Conservation (phyloP, 164 flowering plant genomes). For the Saururus chinensis region DNA sequence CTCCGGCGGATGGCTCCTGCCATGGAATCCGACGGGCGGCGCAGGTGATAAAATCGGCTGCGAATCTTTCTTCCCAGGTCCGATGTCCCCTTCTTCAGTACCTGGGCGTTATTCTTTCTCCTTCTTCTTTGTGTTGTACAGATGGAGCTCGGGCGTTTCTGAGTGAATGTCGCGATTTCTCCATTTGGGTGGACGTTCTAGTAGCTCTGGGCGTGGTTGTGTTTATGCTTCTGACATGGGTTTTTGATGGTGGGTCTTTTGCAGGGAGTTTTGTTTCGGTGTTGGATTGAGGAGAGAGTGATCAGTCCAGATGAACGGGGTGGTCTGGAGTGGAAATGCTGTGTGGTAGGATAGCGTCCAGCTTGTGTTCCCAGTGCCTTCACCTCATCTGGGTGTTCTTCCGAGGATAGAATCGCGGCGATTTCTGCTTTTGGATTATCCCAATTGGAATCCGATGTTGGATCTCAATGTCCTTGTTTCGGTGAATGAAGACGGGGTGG, state of each 20-base stretch:
- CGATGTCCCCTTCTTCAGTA: not conserved
- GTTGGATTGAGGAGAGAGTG: too few species aligned
- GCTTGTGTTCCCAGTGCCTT: slow-evolving; percentile 1
- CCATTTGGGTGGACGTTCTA: too few species aligned
- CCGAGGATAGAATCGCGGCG: not conserved
- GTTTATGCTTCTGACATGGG: too few species aligned
- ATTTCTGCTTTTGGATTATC: not conserved
- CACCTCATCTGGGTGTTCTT: slow-evolving; percentile 2
- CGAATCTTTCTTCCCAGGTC: not conserved
- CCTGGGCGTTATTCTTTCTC: not conserved
- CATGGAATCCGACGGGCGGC: not conserved
- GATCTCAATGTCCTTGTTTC: slow-evolving; percentile 28
- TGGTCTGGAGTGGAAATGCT: slow-evolving; percentile 2
- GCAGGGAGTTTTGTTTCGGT: too few species aligned
- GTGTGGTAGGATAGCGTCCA: slow-evolving; percentile 2
- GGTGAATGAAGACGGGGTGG: slow-evolving; percentile 2
- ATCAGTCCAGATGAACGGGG: not conserved
- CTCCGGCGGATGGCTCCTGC: not conserved
- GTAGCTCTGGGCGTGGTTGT: too few species aligned
- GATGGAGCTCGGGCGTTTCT: too few species aligned
- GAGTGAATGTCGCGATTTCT: too few species aligned
- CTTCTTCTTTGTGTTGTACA: not conserved
- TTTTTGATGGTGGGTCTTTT: too few species aligned
- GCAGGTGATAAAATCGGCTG: too few species aligned
- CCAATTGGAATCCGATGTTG: slow-evolving; percentile 16